Conservation (phyloP, 23 red algal genomes). For the Cyanidioschyzon merolae region DNA sequence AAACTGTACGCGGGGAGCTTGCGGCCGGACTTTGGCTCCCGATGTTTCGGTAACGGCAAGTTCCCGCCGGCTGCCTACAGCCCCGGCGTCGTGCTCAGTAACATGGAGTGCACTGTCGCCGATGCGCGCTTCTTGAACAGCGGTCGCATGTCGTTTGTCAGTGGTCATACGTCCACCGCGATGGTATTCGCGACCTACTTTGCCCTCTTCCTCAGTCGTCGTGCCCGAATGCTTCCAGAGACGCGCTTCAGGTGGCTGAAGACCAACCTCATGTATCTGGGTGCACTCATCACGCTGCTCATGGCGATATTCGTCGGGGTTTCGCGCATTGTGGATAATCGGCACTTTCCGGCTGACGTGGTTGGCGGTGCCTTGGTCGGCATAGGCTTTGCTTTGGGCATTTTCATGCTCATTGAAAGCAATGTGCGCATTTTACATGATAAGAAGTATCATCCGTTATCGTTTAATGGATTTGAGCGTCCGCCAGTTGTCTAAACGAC, state of each 20-base stretch:
- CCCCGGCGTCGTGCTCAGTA: background rate
- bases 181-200: slow-evolving; percentile 25
- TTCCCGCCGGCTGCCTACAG: background rate
- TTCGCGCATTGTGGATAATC: slow-evolving; percentile 28
- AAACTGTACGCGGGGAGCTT: slow-evolving; percentile 1
- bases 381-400: background rate
- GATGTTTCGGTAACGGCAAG: slow-evolving; percentile 7
- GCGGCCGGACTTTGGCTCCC: slow-evolving; percentile 10
- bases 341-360: slow-evolving; percentile 27
- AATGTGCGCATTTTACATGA: background rate
- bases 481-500: background rate
- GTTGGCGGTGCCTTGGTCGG: slow-evolving; percentile 25
- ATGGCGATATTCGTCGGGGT: background rate
- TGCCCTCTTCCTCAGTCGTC: slow-evolving; percentile 1
- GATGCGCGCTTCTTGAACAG: background rate
- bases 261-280: background rate
- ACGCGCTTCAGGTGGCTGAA: background rate
- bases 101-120: background rate
- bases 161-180: slow-evolving; percentile 23
- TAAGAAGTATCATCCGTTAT: background rate
- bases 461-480: background rate
- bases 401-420: slow-evolving; percentile 10
- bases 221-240: background rate
- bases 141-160: slow-evolving; percentile 30
- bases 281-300: background rate